Evolutionary conservation across 2,329 filamentous ascomycete genomes (phyloP).

Genomic region (Ceratocystis papillata): DNA sequence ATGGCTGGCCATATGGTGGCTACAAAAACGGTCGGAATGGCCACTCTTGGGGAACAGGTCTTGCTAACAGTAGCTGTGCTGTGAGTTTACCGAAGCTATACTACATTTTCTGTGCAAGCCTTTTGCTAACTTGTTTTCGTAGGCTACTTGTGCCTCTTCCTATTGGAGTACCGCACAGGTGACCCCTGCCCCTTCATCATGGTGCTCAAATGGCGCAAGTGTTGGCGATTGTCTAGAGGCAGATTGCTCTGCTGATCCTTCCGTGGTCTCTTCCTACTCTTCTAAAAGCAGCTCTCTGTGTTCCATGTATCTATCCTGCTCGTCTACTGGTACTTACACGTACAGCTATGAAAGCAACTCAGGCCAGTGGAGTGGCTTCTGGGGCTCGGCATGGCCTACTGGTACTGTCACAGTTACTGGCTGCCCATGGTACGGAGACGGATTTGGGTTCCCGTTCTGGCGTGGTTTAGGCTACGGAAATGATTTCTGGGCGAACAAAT

Average conservation of each 20-base stretch:
- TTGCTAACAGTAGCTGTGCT: slow-evolving; percentile 21
- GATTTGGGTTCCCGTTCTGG: slow-evolving; percentile 27
- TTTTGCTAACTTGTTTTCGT: not conserved
- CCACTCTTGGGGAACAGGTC: slow-evolving; percentile 18
- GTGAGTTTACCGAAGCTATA: slow-evolving; percentile 21
- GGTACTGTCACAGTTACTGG: slow-evolving; percentile 28
- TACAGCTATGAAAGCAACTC: slow-evolving; percentile 25
- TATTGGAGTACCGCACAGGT: slow-evolving; percentile 27
- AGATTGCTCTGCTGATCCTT: slow-evolving; percentile 26
- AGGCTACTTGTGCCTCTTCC: slow-evolving; percentile 27
- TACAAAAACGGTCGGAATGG: slow-evolving; percentile 4
- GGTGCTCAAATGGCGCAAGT: slow-evolving; percentile 24
- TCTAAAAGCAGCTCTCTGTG: slow-evolving; percentile 27
- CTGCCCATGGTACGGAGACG: slow-evolving; percentile 28
- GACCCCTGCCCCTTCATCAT: slow-evolving; percentile 26
- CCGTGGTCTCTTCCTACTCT: slow-evolving; percentile 26
- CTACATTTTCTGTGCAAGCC: not conserved
- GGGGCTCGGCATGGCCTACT: slow-evolving; percentile 25
- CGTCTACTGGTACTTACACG: slow-evolving; percentile 27
- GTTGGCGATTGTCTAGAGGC: slow-evolving; percentile 27
- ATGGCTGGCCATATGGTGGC: slow-evolving; percentile 22
- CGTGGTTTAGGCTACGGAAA: slow-evolving; percentile 26
- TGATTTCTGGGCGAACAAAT: slow-evolving; percentile 25
- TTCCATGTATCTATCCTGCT: slow-evolving; percentile 26
- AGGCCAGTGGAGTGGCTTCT: slow-evolving; percentile 23